A percentile compares a stretch with the other conserved stretches of the same genome.
Conservation (phyloP, 2,329 filamentous ascomycete species). For the Cadophora sp. region DNA sequence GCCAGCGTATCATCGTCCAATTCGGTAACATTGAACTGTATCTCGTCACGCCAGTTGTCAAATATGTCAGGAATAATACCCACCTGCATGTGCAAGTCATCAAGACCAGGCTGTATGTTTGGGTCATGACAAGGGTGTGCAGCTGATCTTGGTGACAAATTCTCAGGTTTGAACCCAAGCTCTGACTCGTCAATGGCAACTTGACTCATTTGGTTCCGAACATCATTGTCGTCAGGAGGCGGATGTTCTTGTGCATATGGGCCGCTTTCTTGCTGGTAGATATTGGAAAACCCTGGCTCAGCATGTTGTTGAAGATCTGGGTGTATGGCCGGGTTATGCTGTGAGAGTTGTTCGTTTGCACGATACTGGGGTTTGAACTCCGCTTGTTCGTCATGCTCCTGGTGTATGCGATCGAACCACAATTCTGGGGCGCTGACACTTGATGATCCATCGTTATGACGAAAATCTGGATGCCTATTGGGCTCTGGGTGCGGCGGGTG, state of each 20-base stretch:
- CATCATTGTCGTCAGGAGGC: not conserved
- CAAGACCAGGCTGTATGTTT: constrained; percentile 4
- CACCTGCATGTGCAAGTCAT: constrained; percentile 1
- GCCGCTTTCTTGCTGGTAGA: not conserved
- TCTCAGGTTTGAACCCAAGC: not conserved
- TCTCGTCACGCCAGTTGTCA: not conserved
- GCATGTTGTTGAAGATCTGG: not conserved
- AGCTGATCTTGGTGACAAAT: not conserved
- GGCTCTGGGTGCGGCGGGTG: not conserved
- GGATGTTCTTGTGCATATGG: not conserved
- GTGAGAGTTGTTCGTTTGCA: not conserved
- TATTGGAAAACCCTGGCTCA: not conserved
- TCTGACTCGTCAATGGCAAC: not conserved
- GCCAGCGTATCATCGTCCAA: constrained; percentile 11
- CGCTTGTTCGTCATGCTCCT: not conserved
- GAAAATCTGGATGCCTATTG: not conserved
- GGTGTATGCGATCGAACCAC: constrained; percentile 6
- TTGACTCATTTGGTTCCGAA: not conserved
- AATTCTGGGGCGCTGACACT: not conserved
- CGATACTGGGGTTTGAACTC: not conserved
- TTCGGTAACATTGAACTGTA: constrained; percentile 1
- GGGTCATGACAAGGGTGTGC: not conserved
- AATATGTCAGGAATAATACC: not conserved
- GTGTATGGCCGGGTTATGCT: not conserved
- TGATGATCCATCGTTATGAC: not conserved